Percentiles rank a stretch among this genome's conserved stretches.
These are phyloP conservation scores for Pseudoperonospora humuli DNA, from an alignment of 352 stramenopile species.

Conservation along the genomic window DNA sequence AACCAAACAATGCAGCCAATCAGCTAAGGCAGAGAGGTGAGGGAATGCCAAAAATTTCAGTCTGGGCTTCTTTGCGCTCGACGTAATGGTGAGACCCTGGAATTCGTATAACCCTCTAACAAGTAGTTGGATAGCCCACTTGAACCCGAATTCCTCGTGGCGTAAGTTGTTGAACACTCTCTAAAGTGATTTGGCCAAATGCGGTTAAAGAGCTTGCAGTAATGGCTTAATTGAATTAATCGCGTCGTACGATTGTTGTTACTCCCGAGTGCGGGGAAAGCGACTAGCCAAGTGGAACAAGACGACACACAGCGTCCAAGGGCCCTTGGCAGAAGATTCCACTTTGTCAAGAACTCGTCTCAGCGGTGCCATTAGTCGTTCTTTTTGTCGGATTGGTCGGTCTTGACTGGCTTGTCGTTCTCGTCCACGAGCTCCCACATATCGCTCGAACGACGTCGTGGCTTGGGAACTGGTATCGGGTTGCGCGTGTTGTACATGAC, in stretches of 20 bases:
- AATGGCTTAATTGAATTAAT: slow-evolving; percentile 18
- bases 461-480: slow-evolving; percentile 15
- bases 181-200: too few species aligned
- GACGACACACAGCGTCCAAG: not conserved
- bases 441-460: slow-evolving; percentile 27
- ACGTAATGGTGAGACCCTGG: too few species aligned
- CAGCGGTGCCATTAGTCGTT: slow-evolving; percentile 18
- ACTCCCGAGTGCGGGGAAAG: not conserved
- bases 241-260: slow-evolving; percentile 9
- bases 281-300: slow-evolving; percentile 14
- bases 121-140: too few species aligned
- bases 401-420: slow-evolving; percentile 25
- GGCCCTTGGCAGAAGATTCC: too few species aligned
- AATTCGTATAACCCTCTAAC: too few species aligned
- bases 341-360: slow-evolving; percentile 2
- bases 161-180: too few species aligned
- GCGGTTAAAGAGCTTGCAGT: slow-evolving; percentile 3
- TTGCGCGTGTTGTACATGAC: slow-evolving; percentile 44
- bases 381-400: slow-evolving; percentile 20
- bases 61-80: too few species aligned
- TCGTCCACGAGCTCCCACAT: slow-evolving; percentile 47
- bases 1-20: slow-evolving; percentile 8
- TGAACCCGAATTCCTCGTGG: too few species aligned
- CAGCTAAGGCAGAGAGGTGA: slow-evolving; percentile 8
- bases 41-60: too few species aligned